Evolutionary conservation across 768 basidiomycete genomes (phyloP).

Genomic region (Rhizopogon vesiculosus): DNA sequence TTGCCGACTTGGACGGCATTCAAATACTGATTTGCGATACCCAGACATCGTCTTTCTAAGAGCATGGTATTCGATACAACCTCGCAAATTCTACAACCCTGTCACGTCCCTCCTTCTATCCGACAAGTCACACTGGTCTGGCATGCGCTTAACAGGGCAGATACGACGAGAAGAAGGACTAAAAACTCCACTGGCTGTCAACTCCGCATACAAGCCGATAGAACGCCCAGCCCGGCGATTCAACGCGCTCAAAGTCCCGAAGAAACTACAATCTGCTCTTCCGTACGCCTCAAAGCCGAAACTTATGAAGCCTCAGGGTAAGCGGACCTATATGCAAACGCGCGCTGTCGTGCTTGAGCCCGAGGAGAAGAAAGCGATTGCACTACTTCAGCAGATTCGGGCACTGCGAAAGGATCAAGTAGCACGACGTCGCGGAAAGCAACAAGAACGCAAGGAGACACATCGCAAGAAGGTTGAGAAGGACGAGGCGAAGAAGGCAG

Average conservation of each 20-base stretch:
- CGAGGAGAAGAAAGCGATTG: constrained; percentile 90
- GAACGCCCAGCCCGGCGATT: constrained; percentile 80
- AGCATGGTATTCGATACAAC: constrained; percentile 95
- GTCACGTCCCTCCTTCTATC: constrained; percentile 87
- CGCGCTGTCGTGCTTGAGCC: constrained; percentile 94
- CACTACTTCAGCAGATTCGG: constrained; percentile 89
- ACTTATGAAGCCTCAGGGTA: constrained; percentile 66
- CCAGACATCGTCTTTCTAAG: constrained; percentile 92
- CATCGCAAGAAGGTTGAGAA: constrained; percentile 71
- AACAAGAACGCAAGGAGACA: constrained; percentile 68
- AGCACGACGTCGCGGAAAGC: constrained; percentile 73
- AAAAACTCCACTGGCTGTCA: constrained; percentile 74
- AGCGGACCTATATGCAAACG: constrained; percentile 86
- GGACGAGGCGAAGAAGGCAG: constrained; percentile 53
- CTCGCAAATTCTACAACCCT: constrained; percentile 94
- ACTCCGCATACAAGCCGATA: constrained; percentile 86
- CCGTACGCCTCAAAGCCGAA: constrained; percentile 94
- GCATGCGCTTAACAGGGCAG: constrained; percentile 95
- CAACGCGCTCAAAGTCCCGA: constrained; percentile 84
- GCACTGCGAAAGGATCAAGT: constrained; percentile 90
- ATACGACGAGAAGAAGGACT: constrained; percentile 82
- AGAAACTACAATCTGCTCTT: constrained; percentile 84
- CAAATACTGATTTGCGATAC: background rate
- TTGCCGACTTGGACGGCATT: background rate
- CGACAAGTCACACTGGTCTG: constrained; percentile 80